Percentiles rank a stretch among this genome's conserved stretches.
These are phyloP conservation scores for Barnettozyma californica DNA, from an alignment of 805 yeast genomes.

Conservation along the genomic window DNA sequence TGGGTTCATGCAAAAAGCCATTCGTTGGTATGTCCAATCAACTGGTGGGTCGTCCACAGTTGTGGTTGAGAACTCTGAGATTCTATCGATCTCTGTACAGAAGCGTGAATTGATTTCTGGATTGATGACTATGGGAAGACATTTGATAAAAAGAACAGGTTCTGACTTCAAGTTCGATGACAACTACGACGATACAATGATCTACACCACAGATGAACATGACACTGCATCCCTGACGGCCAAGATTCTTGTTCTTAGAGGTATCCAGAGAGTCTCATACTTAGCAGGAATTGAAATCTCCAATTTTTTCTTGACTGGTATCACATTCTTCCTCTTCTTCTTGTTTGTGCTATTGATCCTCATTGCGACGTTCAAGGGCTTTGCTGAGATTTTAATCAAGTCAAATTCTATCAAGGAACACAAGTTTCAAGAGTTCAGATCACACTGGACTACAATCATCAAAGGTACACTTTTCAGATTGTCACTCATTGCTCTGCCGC, in stretches of 20 bases:
- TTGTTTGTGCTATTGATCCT: slow-evolving; percentile 54
- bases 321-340: slow-evolving; percentile 76
- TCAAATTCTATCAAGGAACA: slow-evolving; percentile 51
- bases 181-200: slow-evolving; percentile 41
- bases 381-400: slow-evolving; percentile 57
- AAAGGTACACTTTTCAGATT: slow-evolving; percentile 88
- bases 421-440: slow-evolving; percentile 71
- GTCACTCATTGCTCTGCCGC: slow-evolving; percentile 82
- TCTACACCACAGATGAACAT: slow-evolving; percentile 72
- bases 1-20: slow-evolving; percentile 75
- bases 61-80: slow-evolving; percentile 55
- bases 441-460: slow-evolving; percentile 75
- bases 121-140: slow-evolving; percentile 10
- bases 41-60: slow-evolving; percentile 88
- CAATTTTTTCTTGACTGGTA: slow-evolving; percentile 78
- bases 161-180: slow-evolving; percentile 39
- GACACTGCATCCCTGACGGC: slow-evolving; percentile 48
- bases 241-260: slow-evolving; percentile 78
- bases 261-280: slow-evolving; percentile 87
- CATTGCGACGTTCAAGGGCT: slow-evolving; percentile 61
- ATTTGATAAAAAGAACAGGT: slow-evolving; percentile 28
- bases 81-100: slow-evolving; percentile 82
- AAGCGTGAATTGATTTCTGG: slow-evolving; percentile 33
- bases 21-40: slow-evolving; percentile 79
- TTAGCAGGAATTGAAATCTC: slow-evolving; percentile 83